phyloP scores from a whole-genome alignment of 805 yeast species.

The Monosporozyma aerobia region DNA sequence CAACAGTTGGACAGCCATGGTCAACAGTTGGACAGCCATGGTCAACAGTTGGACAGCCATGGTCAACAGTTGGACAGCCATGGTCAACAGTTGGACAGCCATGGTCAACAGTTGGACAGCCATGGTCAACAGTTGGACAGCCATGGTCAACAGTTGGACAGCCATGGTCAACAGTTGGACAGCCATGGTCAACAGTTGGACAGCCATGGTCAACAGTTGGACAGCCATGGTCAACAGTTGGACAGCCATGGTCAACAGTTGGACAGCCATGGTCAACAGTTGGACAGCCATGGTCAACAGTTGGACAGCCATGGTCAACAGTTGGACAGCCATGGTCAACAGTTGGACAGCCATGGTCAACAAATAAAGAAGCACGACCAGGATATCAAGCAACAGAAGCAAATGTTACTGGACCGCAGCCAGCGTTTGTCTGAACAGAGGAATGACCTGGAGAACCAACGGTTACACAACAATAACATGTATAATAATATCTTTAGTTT shows the following conservation, averaged over 20 bases:
- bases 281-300: background rate
- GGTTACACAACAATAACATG: conserved; percentile 7
- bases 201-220: background rate
- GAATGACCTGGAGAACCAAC: conserved; percentile 2
- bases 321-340: background rate
- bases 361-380: background rate
- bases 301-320: background rate
- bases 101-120: background rate
- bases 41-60: background rate
- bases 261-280: too few species aligned
- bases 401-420: background rate
- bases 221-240: background rate
- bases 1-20: background rate
- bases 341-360: background rate
- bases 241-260: background rate
- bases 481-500: conserved; percentile 9
- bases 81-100: background rate
- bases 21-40: background rate
- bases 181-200: background rate
- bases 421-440: conserved; percentile 3
- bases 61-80: background rate
- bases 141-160: background rate
- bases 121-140: background rate
- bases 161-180: background rate
- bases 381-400: background rate